Base-by-base conservation (phyloP, 495 filamentous ascomycete genomes). In the Talaromyces trachyspermus region DNA sequence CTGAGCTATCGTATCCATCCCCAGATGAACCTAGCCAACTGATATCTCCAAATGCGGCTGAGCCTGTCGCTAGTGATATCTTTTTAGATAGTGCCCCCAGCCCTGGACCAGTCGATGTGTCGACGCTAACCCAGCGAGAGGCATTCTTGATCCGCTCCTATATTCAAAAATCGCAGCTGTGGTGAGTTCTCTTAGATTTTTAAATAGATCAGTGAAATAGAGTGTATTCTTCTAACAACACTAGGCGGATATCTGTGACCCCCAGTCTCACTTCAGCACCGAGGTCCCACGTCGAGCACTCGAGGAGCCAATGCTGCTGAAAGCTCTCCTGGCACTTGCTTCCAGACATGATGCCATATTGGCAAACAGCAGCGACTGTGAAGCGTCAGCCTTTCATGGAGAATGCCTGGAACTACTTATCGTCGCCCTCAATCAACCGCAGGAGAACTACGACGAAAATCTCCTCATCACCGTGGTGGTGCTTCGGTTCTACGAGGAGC, bases 371-470 rank as follows among this genome's bases (percentile, higher is more conserved):
- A 60, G 54, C 40, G 64, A 69, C 45, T 62, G 49, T 57, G 66
- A 69, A 49, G 64, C 64, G 3, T 65, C 66, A 1, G 54, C 59
- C 17, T 70, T 66, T 46, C 64, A 66, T 32, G 57, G 64, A 4
- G 54, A 68, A 44, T 70, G 66, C 26, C 46, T 68, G 14, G 56
- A 66, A 15, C 32, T 66, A 8, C 54, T 70, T 5, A 61, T 70
- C 10, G 40, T 51, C 5, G 64, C 58, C 0, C 48, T 70, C 7
- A 54, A 61, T 7, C 46, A 49, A 20, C 58, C 63, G 11, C 62
- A 63, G 26, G 58, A 56, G 26, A 11, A 5, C 26, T 5, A 61
- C 18, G 58, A 66, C 19, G 66, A 69, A 22, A 61, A 63, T n/a
- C 45, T 69, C 5, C 37, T 69, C 7, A 53, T 64, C 7, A 59